A percentile compares a stretch with the other conserved stretches of the same genome.
These are phyloP conservation scores for Tricholoma terreum DNA, from an alignment of 768 basidiomycete species.

Conservation along the genomic window DNA sequence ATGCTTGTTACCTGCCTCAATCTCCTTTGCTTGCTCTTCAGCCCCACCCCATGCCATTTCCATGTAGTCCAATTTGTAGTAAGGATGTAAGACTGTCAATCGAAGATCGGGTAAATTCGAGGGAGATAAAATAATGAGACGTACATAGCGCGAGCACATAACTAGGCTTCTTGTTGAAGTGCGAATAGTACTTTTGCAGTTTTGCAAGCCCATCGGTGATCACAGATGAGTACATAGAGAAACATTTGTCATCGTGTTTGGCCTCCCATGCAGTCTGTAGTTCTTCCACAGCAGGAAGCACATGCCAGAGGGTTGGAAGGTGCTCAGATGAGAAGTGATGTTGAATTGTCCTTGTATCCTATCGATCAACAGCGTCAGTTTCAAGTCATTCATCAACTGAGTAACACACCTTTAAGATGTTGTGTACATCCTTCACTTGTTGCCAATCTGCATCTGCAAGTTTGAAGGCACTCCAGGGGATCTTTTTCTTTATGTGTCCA, in stretches of 20 bases:
- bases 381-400: background rate
- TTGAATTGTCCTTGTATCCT: slow-evolving; percentile 11
- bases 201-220: slow-evolving; percentile 22
- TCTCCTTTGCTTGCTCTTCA: slow-evolving; percentile 18
- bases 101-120: slow-evolving; percentile 11
- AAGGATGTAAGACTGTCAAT: slow-evolving; percentile 31
- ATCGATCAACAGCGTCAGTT: no score
- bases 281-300: background rate
- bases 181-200: slow-evolving; percentile 20
- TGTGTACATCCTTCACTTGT: slow-evolving; percentile 2
- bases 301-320: background rate
- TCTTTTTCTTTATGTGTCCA: slow-evolving; percentile 14
- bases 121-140: background rate
- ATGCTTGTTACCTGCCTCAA: slow-evolving; percentile 11
- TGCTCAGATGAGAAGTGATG: background rate
- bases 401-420: slow-evolving; percentile 12
- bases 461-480: slow-evolving; percentile 11
- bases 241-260: slow-evolving; percentile 4
- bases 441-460: slow-evolving; percentile 15
- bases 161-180: slow-evolving; percentile 15
- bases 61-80: slow-evolving; percentile 27
- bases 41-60: slow-evolving; percentile 23
- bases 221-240: slow-evolving; percentile 13
- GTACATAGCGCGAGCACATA: slow-evolving; percentile 25
- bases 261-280: background rate